Conservation (phyloP, 352 stramenopile genomes). For the Phytophthora cactorum region DNA sequence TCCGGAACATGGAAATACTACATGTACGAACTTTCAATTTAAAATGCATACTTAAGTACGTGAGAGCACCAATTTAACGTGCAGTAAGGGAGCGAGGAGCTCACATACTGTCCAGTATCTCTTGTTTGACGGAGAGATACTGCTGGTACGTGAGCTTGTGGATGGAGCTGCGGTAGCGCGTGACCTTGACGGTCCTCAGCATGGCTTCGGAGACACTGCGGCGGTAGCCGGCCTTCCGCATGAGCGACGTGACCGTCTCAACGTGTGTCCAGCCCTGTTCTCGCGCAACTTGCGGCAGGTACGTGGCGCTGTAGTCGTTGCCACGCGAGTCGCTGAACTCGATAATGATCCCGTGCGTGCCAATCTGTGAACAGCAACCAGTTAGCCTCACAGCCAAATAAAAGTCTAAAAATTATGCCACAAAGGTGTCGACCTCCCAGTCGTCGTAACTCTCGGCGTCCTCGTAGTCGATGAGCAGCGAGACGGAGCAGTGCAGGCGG, state of each 20-base stretch:
- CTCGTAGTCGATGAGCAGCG: slow-evolving; percentile 83
- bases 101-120: slow-evolving; percentile 34
- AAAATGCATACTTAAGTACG: not conserved
- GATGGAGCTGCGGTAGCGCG: slow-evolving; percentile 83
- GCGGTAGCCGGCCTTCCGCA: slow-evolving; percentile 81
- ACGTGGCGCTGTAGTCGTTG: slow-evolving; percentile 72
- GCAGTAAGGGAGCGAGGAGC: slow-evolving; percentile 20
- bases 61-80: slow-evolving; percentile 5
- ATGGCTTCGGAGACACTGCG: slow-evolving; percentile 58
- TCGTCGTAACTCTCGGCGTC: slow-evolving; percentile 78
- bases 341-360: slow-evolving; percentile 83
- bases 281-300: slow-evolving; percentile 77
- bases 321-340: slow-evolving; percentile 65
- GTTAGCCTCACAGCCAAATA: not conserved
- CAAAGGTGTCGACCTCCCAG: slow-evolving; percentile 60
- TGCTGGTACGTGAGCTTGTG: slow-evolving; percentile 84
- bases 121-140: slow-evolving; percentile 75
- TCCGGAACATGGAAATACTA: slow-evolving; percentile 18
- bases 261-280: slow-evolving; percentile 78
- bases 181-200: slow-evolving; percentile 73
- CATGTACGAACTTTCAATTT: slow-evolving; percentile 1
- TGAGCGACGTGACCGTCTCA: slow-evolving; percentile 78
- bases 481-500: slow-evolving; percentile 77
- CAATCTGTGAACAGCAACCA: slow-evolving; percentile 43
- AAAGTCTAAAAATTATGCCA: not conserved